Conservation (phyloP, 768 basidiomycete genomes). For the Infundibulicybe gibba region DNA sequence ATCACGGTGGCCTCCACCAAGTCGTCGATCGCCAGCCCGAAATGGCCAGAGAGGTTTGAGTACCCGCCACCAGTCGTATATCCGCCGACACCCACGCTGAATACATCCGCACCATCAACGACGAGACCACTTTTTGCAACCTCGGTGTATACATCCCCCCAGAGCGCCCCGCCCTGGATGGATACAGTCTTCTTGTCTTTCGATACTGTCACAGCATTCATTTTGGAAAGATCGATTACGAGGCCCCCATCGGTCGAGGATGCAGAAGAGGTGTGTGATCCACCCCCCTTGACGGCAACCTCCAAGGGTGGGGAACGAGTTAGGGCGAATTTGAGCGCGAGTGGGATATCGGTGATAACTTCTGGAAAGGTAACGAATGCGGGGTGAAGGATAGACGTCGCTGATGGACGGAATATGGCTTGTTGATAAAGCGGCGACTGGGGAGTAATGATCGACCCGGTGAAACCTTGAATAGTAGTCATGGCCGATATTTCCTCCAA, state of each 20-base stretch:
- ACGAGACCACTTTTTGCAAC: slow-evolving; percentile 6
- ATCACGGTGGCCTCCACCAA: slow-evolving; percentile 14
- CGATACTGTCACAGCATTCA: slow-evolving; percentile 5
- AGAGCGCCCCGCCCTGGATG: slow-evolving; percentile 10
- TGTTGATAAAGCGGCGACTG: not conserved
- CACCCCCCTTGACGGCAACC: slow-evolving; percentile 14
- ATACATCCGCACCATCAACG: slow-evolving; percentile 8
- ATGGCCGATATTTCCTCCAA: no score
- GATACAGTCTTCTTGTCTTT: slow-evolving; percentile 7
- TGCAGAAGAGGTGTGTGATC: not conserved
- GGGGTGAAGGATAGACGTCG: slow-evolving; percentile 1
- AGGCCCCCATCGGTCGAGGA: slow-evolving; percentile 12
- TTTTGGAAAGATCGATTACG: slow-evolving; percentile 10
- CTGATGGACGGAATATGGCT: slow-evolving; percentile 1
- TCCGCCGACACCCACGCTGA: slow-evolving; percentile 11
- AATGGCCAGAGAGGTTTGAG: slow-evolving; percentile 1
- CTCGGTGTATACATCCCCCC: slow-evolving; percentile 13
- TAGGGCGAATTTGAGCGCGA: slow-evolving; percentile 2
- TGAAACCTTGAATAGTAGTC: no score
- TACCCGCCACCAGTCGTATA: slow-evolving; percentile 9
- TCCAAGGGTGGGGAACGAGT: slow-evolving; percentile 9
- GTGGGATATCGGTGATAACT: slow-evolving; percentile 1
- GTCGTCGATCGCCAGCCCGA: slow-evolving; percentile 13
- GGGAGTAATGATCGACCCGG: no score
- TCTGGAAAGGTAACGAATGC: slow-evolving; percentile 4